Conservation (phyloP, 352 stramenopile species). For the Phytophthora brassicae region DNA sequence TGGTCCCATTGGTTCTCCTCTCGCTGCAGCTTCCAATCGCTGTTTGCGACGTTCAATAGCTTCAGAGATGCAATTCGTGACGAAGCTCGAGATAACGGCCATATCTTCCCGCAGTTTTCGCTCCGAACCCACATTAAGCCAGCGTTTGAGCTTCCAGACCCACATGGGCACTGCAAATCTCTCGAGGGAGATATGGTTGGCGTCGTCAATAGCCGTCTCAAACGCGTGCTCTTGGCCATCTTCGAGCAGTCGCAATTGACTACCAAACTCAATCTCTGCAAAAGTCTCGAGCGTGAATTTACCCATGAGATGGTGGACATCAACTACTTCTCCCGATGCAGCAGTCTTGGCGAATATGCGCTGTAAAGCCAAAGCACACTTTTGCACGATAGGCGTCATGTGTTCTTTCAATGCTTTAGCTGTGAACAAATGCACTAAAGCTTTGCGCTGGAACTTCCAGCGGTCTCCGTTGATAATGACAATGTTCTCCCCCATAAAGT, state of each 20-base stretch:
- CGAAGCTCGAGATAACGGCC: constrained; percentile 32
- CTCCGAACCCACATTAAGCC: constrained; percentile 41
- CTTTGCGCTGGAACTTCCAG: constrained; percentile 53
- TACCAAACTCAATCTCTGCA: constrained; percentile 48
- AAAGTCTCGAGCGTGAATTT: constrained; percentile 49
- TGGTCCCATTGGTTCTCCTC: constrained; percentile 17
- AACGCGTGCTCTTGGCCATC: constrained; percentile 35
- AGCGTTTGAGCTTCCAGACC: constrained; percentile 52
- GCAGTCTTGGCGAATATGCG: constrained; percentile 21
- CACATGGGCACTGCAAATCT: constrained; percentile 35
- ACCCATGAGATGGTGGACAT: constrained; percentile 38
- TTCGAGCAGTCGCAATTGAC: constrained; percentile 36
- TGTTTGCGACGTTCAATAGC: constrained; percentile 25
- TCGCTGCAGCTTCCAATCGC: constrained; percentile 11
- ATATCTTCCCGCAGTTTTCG: constrained; percentile 22
- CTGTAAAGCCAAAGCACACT: constrained; percentile 33
- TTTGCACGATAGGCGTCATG: constrained; percentile 41
- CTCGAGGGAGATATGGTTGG: constrained; percentile 33
- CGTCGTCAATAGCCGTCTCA: constrained; percentile 37
- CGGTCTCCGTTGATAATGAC: constrained; percentile 45
- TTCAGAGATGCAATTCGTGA: constrained; percentile 26
- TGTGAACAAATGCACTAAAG: constrained; percentile 45
- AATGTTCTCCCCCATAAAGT: constrained; percentile 52
- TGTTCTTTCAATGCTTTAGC: constrained; percentile 36
- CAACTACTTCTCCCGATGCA: constrained; percentile 4